Conservation (phyloP, 2,329 filamentous ascomycete genomes). For the Cercospora sp. region DNA sequence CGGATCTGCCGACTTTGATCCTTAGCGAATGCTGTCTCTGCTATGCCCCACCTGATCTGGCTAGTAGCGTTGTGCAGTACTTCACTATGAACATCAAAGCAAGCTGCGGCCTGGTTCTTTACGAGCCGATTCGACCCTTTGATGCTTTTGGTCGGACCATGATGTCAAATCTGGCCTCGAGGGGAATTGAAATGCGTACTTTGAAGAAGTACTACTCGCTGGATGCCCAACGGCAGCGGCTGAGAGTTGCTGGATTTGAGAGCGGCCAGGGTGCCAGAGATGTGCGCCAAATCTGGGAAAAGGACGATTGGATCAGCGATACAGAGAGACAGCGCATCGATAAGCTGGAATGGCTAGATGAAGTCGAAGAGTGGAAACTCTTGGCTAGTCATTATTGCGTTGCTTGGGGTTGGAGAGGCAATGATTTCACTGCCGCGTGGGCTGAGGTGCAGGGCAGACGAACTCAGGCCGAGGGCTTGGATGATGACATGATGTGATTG, state of each 20-base stretch:
- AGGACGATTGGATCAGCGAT: slow-evolving; percentile 69
- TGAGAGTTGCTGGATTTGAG: slow-evolving; percentile 67
- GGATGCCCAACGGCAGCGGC: slow-evolving; percentile 65
- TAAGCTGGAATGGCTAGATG: slow-evolving; percentile 81
- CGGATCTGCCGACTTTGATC: slow-evolving; percentile 72
- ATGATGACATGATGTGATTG: slow-evolving; percentile 24
- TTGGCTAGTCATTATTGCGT: slow-evolving; percentile 87
- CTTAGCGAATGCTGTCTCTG: slow-evolving; percentile 95
- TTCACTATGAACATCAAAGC: slow-evolving; percentile 42
- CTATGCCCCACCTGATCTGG: slow-evolving; percentile 71
- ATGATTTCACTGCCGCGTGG: slow-evolving; percentile 32
- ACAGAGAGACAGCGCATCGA: slow-evolving; percentile 79
- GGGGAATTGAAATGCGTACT: slow-evolving; percentile 83
- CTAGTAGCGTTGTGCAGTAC: slow-evolving; percentile 51
- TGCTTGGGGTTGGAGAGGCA: slow-evolving; percentile 76
- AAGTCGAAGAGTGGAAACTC: slow-evolving; percentile 90
- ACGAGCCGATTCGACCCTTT: slow-evolving; percentile 82
- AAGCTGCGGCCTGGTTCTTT: slow-evolving; percentile 67
- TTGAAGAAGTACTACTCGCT: slow-evolving; percentile 70
- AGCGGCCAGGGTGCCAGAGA: slow-evolving; percentile 58
- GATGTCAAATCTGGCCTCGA: slow-evolving; percentile 80
- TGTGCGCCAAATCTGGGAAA: slow-evolving; percentile 63
- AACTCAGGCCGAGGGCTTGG: slow-evolving; percentile 23
- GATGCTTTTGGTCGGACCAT: slow-evolving; percentile 91
- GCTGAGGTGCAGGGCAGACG: slow-evolving; percentile 25